Conservation (phyloP, 306 rosid genomes). For the Rosa persica region DNA sequence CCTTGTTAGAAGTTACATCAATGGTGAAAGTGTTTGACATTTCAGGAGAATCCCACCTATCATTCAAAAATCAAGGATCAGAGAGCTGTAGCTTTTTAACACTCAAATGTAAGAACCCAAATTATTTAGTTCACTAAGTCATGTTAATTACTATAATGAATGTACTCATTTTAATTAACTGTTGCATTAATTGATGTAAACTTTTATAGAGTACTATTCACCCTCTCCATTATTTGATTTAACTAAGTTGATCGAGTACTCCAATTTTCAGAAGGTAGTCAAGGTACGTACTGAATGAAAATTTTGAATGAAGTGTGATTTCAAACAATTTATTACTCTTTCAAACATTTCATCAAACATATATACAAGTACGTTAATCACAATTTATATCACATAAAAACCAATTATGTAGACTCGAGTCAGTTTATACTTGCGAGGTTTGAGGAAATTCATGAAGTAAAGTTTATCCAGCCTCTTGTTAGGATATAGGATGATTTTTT, state of each 20-base stretch:
- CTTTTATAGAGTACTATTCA: background rate
- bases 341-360: background rate
- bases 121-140: background rate
- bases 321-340: background rate
- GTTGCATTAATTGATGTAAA: background rate
- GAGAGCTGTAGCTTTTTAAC: background rate
- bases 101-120: background rate
- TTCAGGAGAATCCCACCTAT: background rate
- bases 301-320: too few species aligned
- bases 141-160: background rate
- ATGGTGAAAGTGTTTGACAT: slow-evolving; percentile 19
- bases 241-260: background rate
- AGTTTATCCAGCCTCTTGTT: background rate
- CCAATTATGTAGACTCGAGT: too few species aligned
- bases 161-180: background rate
- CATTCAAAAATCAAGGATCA: background rate
- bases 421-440: background rate
- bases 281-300: too few species aligned
- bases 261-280: too few species aligned
- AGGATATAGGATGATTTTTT: background rate
- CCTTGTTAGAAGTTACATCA: slow-evolving; percentile 19
- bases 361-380: background rate
- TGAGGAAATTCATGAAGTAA: background rate
- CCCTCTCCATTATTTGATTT: background rate
- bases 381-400: background rate